phyloP scores from a whole-genome alignment of 352 stramenopile species.

The Aphanomyces euteiches region DNA sequence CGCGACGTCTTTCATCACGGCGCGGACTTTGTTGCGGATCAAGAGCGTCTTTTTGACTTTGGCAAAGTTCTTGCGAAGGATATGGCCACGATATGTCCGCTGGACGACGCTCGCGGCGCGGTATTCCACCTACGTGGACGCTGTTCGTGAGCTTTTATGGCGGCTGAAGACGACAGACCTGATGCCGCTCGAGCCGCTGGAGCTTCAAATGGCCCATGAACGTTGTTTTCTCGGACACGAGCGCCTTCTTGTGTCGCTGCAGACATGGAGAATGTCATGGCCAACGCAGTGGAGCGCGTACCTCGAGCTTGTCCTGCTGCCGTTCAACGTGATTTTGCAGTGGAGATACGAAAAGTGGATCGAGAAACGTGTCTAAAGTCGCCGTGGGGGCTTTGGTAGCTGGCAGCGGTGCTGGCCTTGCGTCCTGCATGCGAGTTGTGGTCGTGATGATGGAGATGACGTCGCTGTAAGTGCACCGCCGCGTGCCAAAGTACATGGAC shows the following conservation, averaged over 20 bases:
- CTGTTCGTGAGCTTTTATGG: background rate
- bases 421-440: background rate
- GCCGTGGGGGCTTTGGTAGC: background rate
- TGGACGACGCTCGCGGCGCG: slow-evolving; percentile 51
- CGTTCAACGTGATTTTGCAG: slow-evolving; percentile 35
- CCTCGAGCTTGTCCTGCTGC: slow-evolving; percentile 12
- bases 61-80: slow-evolving; percentile 48
- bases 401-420: background rate
- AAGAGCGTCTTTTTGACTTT: slow-evolving; percentile 49
- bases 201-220: slow-evolving; percentile 50
- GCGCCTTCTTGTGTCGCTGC: slow-evolving; percentile 37
- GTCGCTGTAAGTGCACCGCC: slow-evolving; percentile 67
- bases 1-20: slow-evolving; percentile 55
- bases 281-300: background rate
- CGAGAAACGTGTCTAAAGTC: slow-evolving; percentile 16
- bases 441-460: slow-evolving; percentile 69
- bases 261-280: background rate
- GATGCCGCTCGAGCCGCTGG: slow-evolving; percentile 37
- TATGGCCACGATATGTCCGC: slow-evolving; percentile 49
- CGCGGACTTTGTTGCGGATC: slow-evolving; percentile 60
- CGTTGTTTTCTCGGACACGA: slow-evolving; percentile 39
- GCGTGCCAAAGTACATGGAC: slow-evolving; percentile 67
- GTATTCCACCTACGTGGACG: slow-evolving; percentile 35
- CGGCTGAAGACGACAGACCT: background rate
- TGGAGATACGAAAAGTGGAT: slow-evolving; percentile 32